Percentiles rank a stretch among this genome's conserved stretches.
Evolutionary conservation across 805 yeast genomes (phyloP).

Genomic region (Pichia kluyveri): DNA sequence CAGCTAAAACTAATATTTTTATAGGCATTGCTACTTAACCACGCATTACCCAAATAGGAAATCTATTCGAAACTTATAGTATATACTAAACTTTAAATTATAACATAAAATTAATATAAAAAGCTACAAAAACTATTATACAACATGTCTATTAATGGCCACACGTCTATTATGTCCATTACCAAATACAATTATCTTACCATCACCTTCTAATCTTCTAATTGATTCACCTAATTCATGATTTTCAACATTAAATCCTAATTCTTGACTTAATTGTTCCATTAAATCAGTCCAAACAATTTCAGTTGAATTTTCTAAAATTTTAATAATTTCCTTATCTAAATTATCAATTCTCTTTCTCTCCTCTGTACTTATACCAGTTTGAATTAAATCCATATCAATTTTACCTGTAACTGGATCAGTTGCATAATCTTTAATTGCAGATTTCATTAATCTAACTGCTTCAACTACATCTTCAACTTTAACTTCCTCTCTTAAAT

Average conservation of each 20-base stretch:
- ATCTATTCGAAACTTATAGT: too few species aligned
- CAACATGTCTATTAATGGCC: constrained; percentile 16
- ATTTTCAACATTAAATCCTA: constrained; percentile 43
- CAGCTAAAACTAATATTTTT: too few species aligned
- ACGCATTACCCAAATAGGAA: background rate
- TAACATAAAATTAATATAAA: too few species aligned
- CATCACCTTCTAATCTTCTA: constrained; percentile 62
- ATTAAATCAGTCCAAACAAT: constrained; percentile 53
- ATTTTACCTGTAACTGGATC: constrained; percentile 96
- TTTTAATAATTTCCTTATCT: constrained; percentile 46
- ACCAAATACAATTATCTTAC: constrained; percentile 58
- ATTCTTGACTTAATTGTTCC: constrained; percentile 38
- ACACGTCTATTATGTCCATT: constrained; percentile 64
- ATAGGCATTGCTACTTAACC: too few species aligned
- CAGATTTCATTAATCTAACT: constrained; percentile 83
- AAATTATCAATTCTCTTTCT: constrained; percentile 69
- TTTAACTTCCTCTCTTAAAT: constrained; percentile 63
- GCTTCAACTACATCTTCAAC: constrained; percentile 85
- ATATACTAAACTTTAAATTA: too few species aligned
- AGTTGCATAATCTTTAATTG: constrained; percentile 95
- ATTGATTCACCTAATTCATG: constrained; percentile 61
- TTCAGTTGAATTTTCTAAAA: constrained; percentile 41
- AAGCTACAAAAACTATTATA: background rate
- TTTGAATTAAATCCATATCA: constrained; percentile 95
- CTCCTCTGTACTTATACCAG: constrained; percentile 88